Percentiles rank a stretch among this genome's conserved stretches.
Conservation (phyloP, 2,329 filamentous ascomycete genomes). For the Hymenoscyphus infarciens region DNA sequence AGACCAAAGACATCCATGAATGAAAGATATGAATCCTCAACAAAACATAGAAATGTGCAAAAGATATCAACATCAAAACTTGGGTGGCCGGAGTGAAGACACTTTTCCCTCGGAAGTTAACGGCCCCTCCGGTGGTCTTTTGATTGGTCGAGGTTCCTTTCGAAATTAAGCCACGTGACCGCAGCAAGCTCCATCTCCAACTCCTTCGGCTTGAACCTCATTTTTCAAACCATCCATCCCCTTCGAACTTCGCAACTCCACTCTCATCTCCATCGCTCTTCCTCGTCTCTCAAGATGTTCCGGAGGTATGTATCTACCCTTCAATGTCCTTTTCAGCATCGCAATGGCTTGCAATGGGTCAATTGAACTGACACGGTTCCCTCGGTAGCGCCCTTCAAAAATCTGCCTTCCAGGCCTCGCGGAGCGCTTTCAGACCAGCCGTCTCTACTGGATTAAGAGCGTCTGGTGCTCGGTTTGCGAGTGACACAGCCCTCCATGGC, state of each 20-base stretch:
- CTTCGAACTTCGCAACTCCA: slow-evolving; percentile 42
- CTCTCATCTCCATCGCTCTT: slow-evolving; percentile 59
- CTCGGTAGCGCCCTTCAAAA: slow-evolving; percentile 61
- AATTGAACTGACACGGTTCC: slow-evolving; percentile 47
- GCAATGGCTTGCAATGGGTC: slow-evolving; percentile 27
- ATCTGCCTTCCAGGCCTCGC: slow-evolving; percentile 57
- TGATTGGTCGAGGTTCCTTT: no score
- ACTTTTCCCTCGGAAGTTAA: neutral
- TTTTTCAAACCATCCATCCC: slow-evolving; percentile 8
- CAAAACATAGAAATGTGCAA: neutral
- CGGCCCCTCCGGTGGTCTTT: no score
- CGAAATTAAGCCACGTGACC: neutral
- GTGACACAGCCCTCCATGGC: slow-evolving; percentile 56
- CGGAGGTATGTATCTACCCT: slow-evolving; percentile 63
- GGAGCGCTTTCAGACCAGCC: slow-evolving; percentile 56
- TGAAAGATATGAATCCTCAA: neutral
- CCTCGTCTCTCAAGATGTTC: slow-evolving; percentile 74
- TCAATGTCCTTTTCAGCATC: slow-evolving; percentile 25
- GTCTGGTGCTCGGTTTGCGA: slow-evolving; percentile 50
- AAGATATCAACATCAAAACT: neutral
- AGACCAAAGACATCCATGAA: neutral
- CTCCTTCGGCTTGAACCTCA: slow-evolving; percentile 3
- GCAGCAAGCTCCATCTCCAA: neutral
- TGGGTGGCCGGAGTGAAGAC: neutral
- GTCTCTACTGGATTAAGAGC: slow-evolving; percentile 52